A percentile compares a stretch with the other conserved stretches of the same genome.
Evolutionary conservation across 1,139 yeast species (phyloP).

Genomic region (Saccharomyces hybrid): DNA sequence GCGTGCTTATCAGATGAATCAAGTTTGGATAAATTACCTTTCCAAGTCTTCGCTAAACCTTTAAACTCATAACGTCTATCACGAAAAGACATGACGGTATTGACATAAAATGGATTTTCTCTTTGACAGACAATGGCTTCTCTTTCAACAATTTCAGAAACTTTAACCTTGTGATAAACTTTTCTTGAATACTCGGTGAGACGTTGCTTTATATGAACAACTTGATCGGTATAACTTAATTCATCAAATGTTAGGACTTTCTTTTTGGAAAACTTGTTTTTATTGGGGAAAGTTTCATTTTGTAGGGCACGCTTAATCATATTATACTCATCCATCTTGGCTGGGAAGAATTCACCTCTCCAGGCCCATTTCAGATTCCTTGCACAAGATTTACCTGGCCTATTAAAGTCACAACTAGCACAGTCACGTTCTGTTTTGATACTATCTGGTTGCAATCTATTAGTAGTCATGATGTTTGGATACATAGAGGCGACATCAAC

Average conservation of each 20-base stretch:
- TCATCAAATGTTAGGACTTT: conserved; percentile 64
- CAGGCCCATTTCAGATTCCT: conserved; percentile 92
- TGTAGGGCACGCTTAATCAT: conserved; percentile 82
- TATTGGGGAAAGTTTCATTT: conserved; percentile 67
- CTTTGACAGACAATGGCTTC: conserved; percentile 95
- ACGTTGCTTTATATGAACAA: conserved; percentile 64
- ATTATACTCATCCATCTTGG: conserved; percentile 82
- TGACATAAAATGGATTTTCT: conserved; percentile 93
- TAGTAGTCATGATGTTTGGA: conserved; percentile 97
- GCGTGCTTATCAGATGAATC: conserved; percentile 48
- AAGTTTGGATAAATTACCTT: conserved; percentile 61
- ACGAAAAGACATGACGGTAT: conserved; percentile 89
- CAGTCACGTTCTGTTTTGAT: conserved; percentile 94
- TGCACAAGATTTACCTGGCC: conserved; percentile 92
- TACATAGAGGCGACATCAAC: conserved; percentile 99
- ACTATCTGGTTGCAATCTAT: conserved; percentile 95
- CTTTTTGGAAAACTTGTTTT: conserved; percentile 32
- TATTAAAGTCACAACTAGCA: conserved; percentile 93
- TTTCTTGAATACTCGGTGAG: conserved; percentile 80
- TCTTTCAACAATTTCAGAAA: conserved; percentile 75
- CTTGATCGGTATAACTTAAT: conserved; percentile 70
- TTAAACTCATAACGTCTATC: conserved; percentile 95
- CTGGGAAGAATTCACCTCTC: conserved; percentile 95
- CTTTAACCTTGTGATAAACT: conserved; percentile 73
- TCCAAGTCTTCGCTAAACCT: conserved; percentile 91